These are phyloP conservation scores for Dendrostoma leiphaemia DNA, from an alignment of 2,329 filamentous ascomycete species.

Conservation along the genomic window DNA sequence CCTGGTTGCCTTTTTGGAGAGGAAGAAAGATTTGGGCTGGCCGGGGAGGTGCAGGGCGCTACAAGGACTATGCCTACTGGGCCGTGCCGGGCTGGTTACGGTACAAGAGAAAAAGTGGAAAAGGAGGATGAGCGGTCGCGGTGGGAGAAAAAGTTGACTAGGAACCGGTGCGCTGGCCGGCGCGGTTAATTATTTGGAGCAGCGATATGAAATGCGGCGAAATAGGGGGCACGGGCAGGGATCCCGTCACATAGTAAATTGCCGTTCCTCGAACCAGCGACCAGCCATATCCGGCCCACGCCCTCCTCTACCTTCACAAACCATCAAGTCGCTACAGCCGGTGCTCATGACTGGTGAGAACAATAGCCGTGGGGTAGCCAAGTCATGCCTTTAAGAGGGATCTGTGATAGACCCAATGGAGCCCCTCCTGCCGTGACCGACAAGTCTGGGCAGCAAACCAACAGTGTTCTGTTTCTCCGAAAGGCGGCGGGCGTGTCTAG, in stretches of 20 bases:
- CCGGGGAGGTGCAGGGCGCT: background rate
- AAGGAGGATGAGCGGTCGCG: constrained; percentile 4
- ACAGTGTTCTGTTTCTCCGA: too few relatives aligned
- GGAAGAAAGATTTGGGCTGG: background rate
- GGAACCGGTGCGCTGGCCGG: background rate
- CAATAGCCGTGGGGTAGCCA: too few relatives aligned
- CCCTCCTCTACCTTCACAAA: too few relatives aligned
- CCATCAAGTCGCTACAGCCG: too few relatives aligned
- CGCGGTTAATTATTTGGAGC: background rate
- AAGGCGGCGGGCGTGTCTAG: too few relatives aligned
- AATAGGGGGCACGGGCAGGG: background rate
- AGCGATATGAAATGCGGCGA: background rate
- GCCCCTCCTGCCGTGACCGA: too few relatives aligned
- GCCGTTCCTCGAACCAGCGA: background rate
- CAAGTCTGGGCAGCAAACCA: too few relatives aligned
- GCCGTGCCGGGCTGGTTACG: background rate
- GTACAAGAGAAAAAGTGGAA: background rate
- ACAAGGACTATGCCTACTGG: background rate
- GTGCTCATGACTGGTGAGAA: too few relatives aligned
- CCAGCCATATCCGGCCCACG: too few relatives aligned
- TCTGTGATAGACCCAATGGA: too few relatives aligned
- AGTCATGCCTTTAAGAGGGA: too few relatives aligned
- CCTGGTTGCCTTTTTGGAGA: background rate
- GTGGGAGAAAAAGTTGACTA: background rate
- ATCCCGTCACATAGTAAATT: background rate